A percentile compares a stretch with the other conserved stretches of the same genome.
phyloP scores from a whole-genome alignment of 495 filamentous ascomycete species.

The Parachaetomium inaequale region DNA sequence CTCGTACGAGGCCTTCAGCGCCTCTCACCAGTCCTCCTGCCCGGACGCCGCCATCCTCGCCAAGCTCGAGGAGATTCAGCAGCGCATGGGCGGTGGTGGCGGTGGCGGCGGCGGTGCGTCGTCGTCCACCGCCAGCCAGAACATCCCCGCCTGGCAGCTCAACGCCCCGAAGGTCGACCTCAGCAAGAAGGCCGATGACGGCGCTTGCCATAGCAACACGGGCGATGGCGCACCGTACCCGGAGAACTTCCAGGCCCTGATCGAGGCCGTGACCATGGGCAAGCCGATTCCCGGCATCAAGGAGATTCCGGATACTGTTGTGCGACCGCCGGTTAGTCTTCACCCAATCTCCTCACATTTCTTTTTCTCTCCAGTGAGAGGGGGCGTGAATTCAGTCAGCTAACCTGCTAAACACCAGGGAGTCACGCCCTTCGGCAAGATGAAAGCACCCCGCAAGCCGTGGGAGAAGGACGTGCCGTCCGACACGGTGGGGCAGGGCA shows the following conservation, averaged over 20 bases:
- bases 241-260: conserved; percentile 80
- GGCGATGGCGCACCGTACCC: conserved; percentile 64
- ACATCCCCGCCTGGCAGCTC: conserved; percentile 43
- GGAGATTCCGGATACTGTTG: conserved; percentile 79
- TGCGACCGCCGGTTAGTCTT: conserved; percentile 50
- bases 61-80: conserved; percentile 29
- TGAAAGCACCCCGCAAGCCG: conserved; percentile 35
- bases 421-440: conserved; percentile 34
- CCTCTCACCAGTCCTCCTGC: conserved; percentile 11
- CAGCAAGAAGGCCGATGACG: conserved; percentile 32
- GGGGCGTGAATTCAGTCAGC: neutral
- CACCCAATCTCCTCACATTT: neutral
- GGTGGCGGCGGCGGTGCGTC: neutral
- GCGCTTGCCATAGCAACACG: conserved; percentile 20
- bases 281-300: conserved; percentile 85
- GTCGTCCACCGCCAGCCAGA: neutral
- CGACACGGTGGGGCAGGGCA: neutral
- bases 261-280: conserved; percentile 80
- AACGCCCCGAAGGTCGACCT: conserved; percentile 44
- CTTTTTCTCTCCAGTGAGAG: no score
- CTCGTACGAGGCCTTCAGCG: conserved; percentile 36
- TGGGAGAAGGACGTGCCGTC: conserved; percentile 33
- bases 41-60: conserved; percentile 27
- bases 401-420: conserved; percentile 17
- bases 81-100: conserved; percentile 18